phyloP scores from a whole-genome alignment of 805 yeast genomes.

The Suhomyces vadensis region DNA sequence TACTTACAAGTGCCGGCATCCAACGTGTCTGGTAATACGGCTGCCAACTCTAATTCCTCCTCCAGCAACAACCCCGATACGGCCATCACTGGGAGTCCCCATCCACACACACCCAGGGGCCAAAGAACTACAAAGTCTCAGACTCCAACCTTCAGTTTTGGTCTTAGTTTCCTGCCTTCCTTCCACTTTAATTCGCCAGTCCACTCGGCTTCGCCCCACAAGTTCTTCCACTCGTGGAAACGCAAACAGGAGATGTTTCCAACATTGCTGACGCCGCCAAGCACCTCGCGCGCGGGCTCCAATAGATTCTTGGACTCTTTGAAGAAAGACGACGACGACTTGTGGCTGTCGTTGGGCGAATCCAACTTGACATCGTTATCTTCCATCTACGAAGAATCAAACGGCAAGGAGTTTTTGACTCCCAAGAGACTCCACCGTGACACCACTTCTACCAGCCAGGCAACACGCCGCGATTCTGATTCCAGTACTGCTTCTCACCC shows the following conservation, averaged over 20 bases:
- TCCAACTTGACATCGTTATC: slow-evolving; percentile 18
- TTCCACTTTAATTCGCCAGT: slow-evolving; percentile 41
- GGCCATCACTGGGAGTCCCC: slow-evolving; percentile 5
- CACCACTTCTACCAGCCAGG: no score
- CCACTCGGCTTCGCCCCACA: slow-evolving; percentile 35
- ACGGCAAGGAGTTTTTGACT: slow-evolving; percentile 28
- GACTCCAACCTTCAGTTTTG: slow-evolving; percentile 40
- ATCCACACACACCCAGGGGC: slow-evolving; percentile 7
- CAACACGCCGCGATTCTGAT: neutral
- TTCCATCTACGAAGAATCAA: slow-evolving; percentile 26
- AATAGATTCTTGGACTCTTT: slow-evolving; percentile 19
- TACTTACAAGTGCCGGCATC: slow-evolving; percentile 7
- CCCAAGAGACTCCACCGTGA: slow-evolving; percentile 29
- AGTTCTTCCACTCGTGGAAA: slow-evolving; percentile 22
- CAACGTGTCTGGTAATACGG: neutral
- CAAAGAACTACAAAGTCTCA: slow-evolving; percentile 5
- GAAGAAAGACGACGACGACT: slow-evolving; percentile 20
- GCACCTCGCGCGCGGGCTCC: slow-evolving; percentile 12
- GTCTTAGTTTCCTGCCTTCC: slow-evolving; percentile 45
- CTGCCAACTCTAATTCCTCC: slow-evolving; percentile 5
- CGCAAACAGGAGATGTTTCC: slow-evolving; percentile 7
- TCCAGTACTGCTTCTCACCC: no score
- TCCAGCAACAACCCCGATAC: neutral
- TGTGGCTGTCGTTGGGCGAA: slow-evolving; percentile 32
- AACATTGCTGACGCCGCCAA: slow-evolving; percentile 16